Evolutionary conservation across 2,329 filamentous ascomycete species (phyloP), one percentile per base, ranked within the genome.

Genomic region (Epicoccum sorghinum): DNA sequence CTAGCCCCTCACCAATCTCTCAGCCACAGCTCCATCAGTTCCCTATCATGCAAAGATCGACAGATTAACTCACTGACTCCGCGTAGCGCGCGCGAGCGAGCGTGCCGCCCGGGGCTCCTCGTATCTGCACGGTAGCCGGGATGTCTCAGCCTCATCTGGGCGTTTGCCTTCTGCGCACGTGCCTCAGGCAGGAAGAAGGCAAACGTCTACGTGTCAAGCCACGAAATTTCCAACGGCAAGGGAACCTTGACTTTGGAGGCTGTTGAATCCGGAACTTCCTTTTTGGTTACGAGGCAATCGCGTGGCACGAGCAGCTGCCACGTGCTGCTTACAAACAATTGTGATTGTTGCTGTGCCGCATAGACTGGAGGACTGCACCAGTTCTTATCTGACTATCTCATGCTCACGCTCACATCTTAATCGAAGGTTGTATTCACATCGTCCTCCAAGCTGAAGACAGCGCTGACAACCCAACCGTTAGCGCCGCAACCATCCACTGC

Each of bases 401-500:
- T 6, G 1, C 9, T 29, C 27, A 9, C 2, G 27, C 3, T 6
- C 27, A 9, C 9, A 9, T 30, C 22, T 48, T 25, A 38, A 32
- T 43, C 48, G 22, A 52, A 33, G n/a, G 25, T 45, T 23, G 47
- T 32, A 14, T 24, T 51, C 3, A 50, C 45, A 4, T 53, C 40
- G 30, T 57, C 55, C 46, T 52, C 46, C 13, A 58, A 10, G 29
- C 45, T 45, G 33, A 57, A 54, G 23, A 59, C 14, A 61, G 14
- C 32, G 55, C 47, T 7, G 50, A 44, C 35, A 61, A n/a, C 9
- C 18, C 43, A 25, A 53, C 59, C 4, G 52, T 44, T 27, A 61
- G 10, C 22, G 44, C 44, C 6, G 52, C 59, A 7, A 61, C 52
- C 41, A 58, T 54, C 58, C 52, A 61, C 46, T 61, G 58, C n/a